These are phyloP conservation scores for Tulasnella calospora DNA, from an alignment of 768 basidiomycete species.

Conservation along the genomic window DNA sequence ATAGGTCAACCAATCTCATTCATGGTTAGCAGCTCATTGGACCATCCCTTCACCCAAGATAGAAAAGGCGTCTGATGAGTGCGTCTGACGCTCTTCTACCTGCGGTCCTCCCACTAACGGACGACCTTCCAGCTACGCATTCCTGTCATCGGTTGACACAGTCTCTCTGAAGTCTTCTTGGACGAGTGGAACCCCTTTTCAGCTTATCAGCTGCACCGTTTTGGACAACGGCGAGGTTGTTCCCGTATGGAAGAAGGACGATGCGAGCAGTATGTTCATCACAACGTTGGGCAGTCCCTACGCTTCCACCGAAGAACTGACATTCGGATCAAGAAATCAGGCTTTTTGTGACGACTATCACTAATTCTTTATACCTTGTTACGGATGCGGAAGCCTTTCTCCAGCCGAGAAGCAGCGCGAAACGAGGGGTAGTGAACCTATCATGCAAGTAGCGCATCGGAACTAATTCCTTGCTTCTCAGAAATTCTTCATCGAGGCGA, in stretches of 20 bases:
- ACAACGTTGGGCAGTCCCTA: no score
- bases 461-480: no score
- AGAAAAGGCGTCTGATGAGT: neutral
- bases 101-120: neutral
- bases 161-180: neutral
- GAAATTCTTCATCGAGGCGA: no score
- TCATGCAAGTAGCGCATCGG: no score
- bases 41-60: neutral
- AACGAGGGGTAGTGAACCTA: no score
- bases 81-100: neutral
- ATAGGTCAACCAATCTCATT: neutral
- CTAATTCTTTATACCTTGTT: no score
- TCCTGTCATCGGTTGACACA: no score
- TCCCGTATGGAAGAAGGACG: neutral
- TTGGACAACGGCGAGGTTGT: neutral
- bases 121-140: neutral
- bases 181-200: neutral
- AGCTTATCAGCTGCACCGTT: neutral
- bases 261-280: neutral
- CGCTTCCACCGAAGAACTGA: no score
- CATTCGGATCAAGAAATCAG: no score
- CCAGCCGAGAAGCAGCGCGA: fast-evolving
- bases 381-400: no score
- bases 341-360: no score
- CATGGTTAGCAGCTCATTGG: neutral